Conservation (phyloP, 192 early-diverging fungal genomes). For the Mortierella antarctica region DNA sequence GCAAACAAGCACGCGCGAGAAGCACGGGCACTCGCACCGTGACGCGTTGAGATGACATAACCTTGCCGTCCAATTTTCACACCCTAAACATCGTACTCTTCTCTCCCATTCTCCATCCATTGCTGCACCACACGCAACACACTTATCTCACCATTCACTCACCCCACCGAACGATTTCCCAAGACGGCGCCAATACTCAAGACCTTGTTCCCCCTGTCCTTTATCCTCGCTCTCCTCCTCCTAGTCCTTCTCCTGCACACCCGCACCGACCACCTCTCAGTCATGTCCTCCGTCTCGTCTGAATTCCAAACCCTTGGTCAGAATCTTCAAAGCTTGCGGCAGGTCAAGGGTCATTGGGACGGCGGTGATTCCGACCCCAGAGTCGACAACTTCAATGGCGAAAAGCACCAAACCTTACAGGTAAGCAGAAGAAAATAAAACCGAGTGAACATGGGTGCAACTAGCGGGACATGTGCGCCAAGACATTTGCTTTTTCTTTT, state of each 20-base stretch:
- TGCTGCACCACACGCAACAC: not conserved
- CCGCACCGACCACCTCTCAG: not conserved
- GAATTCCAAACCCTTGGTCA: constrained; percentile 47
- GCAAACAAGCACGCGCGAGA: no score
- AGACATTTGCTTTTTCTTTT: not conserved
- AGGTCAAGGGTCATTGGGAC: constrained; percentile 48
- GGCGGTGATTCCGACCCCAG: constrained; percentile 40
- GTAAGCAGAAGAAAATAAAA: constrained; percentile 15
- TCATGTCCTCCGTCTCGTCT: constrained; percentile 41
- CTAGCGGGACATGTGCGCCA: not conserved
- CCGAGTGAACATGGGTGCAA: not conserved
- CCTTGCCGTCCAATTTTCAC: no score
- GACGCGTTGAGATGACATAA: no score
- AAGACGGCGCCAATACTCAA: constrained; percentile 1
- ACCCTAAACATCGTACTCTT: no score
- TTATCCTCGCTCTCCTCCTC: constrained; percentile 1
- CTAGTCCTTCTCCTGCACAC: not conserved
- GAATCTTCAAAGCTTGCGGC: constrained; percentile 49
- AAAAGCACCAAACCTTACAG: constrained; percentile 53
- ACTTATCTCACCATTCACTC: not conserved
- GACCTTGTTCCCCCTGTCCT: not conserved
- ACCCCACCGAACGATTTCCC: not conserved
- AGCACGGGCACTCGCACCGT: no score
- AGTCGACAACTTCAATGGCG: constrained; percentile 54
- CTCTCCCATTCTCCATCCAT: no score